Evolutionary conservation across 225 moss, liverwort and hornwort genomes (phyloP).

Genomic region (Straminergon stramineum): DNA sequence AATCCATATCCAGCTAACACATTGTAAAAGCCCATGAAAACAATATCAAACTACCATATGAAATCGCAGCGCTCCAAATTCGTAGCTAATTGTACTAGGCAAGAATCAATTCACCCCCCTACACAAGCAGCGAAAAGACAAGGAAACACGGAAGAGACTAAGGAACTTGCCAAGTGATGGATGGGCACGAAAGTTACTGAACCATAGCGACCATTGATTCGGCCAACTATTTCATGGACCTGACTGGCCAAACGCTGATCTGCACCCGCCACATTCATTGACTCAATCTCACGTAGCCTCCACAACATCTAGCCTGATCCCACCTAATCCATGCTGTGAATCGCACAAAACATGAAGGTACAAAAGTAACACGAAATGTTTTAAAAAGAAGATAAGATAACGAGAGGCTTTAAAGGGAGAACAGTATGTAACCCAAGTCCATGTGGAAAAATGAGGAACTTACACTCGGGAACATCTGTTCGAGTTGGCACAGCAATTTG

Average conservation of each 20-base stretch:
- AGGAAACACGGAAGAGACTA: not conserved
- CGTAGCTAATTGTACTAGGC: not conserved
- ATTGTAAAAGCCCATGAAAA: not conserved
- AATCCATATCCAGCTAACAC: not conserved
- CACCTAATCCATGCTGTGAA: not conserved
- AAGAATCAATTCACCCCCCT: not conserved
- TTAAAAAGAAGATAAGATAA: not conserved
- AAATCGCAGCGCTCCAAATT: not conserved
- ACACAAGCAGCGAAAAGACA: not conserved
- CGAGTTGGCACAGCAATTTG: constrained; percentile 98
- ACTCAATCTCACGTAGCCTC: not conserved
- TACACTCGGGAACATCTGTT: constrained; percentile 86
- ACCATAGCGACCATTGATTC: constrained; percentile 94
- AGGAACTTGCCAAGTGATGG: constrained; percentile 65
- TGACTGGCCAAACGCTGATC: constrained; percentile 94
- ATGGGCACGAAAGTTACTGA: constrained; percentile 86
- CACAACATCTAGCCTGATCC: not conserved
- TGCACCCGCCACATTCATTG: constrained; percentile 25
- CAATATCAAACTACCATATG: not conserved
- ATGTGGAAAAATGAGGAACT: not conserved
- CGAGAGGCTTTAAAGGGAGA: not conserved
- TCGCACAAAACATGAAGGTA: not conserved
- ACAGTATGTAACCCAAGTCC: not conserved
- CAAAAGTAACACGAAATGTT: not conserved
- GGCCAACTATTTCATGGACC: constrained; percentile 97